These are phyloP conservation scores for Pestalotiopsis sp. DNA, from an alignment of 2,329 filamentous ascomycete species.

Conservation along the genomic window DNA sequence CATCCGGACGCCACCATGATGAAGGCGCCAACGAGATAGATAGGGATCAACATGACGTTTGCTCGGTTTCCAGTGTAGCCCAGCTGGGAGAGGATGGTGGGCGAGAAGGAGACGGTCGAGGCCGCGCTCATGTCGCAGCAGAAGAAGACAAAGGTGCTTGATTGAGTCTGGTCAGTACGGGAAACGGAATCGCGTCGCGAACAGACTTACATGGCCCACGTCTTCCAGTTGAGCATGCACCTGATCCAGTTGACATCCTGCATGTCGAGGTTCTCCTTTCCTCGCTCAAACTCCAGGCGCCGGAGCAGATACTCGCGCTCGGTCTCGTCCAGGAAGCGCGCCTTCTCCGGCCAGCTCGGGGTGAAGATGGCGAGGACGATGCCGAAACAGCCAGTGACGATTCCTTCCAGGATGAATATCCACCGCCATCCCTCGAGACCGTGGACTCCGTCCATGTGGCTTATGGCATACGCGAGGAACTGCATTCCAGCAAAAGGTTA, in stretches of 20 bases:
- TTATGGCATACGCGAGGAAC: conserved; percentile 11
- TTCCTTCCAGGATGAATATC: conserved; percentile 27
- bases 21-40: conserved; percentile 10
- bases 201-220: conserved; percentile 5
- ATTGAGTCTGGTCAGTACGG: not conserved
- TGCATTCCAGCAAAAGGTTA: not conserved
- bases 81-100: conserved; percentile 10
- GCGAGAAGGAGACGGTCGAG: conserved; percentile 7
- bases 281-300: conserved; percentile 1
- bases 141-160: conserved; percentile 2
- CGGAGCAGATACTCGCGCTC: not conserved
- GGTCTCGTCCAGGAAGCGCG: not conserved
- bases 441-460: conserved; percentile 21
- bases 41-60: conserved; percentile 5
- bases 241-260: conserved; percentile 1
- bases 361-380: conserved; percentile 4
- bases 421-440: conserved; percentile 30
- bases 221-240: conserved; percentile 9
- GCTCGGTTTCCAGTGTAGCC: conserved; percentile 4
- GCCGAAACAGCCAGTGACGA: conserved; percentile 18
- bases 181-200: not conserved
- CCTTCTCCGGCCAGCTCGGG: conserved; percentile 4
- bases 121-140: conserved; percentile 8
- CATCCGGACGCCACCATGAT: not conserved
- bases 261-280: not conserved